Base-by-base conservation (phyloP, 768 basidiomycete genomes). In the Lactarius psammicola region DNA sequence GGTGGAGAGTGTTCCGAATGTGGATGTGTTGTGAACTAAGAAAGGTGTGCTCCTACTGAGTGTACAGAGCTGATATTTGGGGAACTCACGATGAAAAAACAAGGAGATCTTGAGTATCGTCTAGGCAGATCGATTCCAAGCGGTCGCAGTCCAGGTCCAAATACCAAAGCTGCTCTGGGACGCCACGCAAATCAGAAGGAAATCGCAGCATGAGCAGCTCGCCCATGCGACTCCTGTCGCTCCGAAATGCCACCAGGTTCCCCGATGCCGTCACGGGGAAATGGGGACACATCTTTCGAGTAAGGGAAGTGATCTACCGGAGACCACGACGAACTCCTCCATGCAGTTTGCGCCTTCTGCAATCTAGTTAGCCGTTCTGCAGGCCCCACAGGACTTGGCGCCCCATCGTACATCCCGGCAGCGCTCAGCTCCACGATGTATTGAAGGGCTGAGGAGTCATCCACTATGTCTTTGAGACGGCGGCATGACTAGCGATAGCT, bases 51-150 rank as follows among this genome's bases (percentile, higher is more conserved):
- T 10, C 44, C 18, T 4, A 20, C 9, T 6, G 34, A 26, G 13
- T 26, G 44, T 3, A 23, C 36, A 9, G 44, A 40, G 15, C 26
- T 6, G 18, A 46, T 23, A 18, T 26, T 40, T 20, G 8, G 20
- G 33, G 28, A 40, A 53, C 56, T 36, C 9, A 64, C 63, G 9
- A 53, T 10, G 34, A 23, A 36, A 64, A 57, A 33, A 64, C 34
- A 9, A 64, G 49, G 28, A 64, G 63, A 26, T 64, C 63, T n/a
- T 58, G 63, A 6, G 63, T 51, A 18, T 64, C 63, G 26, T 64
- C 63, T 7, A 51, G 34, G 11, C 46, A 40, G 15, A 28, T 13
- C 5, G 56, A 20, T 17, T 58, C 33, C 26, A 63, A 9, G 10
- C 34, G 23, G 9, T 56, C 17, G 44, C 23, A 36, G 20, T 38